A percentile compares a stretch with the other conserved stretches of the same genome.
Evolutionary conservation across 768 basidiomycete species (phyloP).

Genomic region (Clavaria fumosa): DNA sequence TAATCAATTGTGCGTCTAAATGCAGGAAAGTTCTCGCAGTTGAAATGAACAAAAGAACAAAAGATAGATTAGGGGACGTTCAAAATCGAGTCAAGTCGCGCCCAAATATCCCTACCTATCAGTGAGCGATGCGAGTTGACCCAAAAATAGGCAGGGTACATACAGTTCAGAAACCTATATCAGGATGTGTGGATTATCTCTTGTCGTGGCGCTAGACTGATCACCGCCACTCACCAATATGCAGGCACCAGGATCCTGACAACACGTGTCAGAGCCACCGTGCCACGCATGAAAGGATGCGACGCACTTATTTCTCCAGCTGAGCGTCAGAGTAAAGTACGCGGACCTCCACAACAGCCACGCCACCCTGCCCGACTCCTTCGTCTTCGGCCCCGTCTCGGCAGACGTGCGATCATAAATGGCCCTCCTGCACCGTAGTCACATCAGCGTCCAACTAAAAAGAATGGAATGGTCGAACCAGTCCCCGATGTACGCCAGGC

Average conservation of each 20-base stretch:
- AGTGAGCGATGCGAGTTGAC: conserved; percentile 8
- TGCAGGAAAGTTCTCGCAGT: not conserved
- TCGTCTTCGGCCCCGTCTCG: conserved; percentile 33
- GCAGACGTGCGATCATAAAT: conserved; percentile 53
- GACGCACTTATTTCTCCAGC: conserved; percentile 51
- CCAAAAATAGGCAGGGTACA: conserved; percentile 13
- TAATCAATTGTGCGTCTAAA: not conserved
- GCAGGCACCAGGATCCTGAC: conserved; percentile 46
- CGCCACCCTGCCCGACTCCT: conserved; percentile 51
- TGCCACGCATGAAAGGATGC: not conserved
- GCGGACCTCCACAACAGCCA: conserved; percentile 75
- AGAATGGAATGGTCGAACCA: conserved; percentile 27
- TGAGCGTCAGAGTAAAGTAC: conserved; percentile 67
- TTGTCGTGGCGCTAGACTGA: conserved; percentile 1
- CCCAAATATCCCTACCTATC: conserved; percentile 49
- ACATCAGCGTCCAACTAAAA: conserved; percentile 1
- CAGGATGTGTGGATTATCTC: not conserved
- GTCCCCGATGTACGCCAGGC: conserved; percentile 66
- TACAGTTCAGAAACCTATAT: conserved; percentile 60
- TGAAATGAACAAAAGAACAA: too few relatives aligned
- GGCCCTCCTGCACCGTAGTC: conserved; percentile 40
- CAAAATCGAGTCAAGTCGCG: conserved; percentile 59
- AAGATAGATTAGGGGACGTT: conserved; percentile 7
- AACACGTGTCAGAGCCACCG: not conserved
- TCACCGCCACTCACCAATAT: conserved; percentile 35